Percentiles rank a stretch among this genome's conserved stretches.
Conservation (phyloP, 2,329 filamentous ascomycete genomes). For the Penicillium sp. region DNA sequence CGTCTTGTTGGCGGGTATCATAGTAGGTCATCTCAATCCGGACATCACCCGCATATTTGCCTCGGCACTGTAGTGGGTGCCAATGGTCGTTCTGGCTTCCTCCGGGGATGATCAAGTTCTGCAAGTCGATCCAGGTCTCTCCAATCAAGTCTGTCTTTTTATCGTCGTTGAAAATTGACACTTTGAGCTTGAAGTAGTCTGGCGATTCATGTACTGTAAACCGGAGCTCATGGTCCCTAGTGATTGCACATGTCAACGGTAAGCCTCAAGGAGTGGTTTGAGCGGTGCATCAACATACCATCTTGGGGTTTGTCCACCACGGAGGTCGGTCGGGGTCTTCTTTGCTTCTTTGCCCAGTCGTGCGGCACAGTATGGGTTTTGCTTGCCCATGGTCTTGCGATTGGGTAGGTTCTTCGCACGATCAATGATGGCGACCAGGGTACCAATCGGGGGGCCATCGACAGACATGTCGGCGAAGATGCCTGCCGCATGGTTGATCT, state of each 20-base stretch:
- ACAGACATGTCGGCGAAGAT: slow-evolving; percentile 94
- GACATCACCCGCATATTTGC: slow-evolving; percentile 95
- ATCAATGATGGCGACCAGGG: slow-evolving; percentile 87
- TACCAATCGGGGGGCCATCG: slow-evolving; percentile 91
- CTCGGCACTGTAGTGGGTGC: slow-evolving; percentile 83
- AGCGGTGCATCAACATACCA: slow-evolving; percentile 61
- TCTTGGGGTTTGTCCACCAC: slow-evolving; percentile 91
- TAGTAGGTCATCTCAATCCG: slow-evolving; percentile 96
- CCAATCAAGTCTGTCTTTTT: slow-evolving; percentile 97
- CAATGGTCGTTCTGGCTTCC: slow-evolving; percentile 94
- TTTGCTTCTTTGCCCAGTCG: slow-evolving; percentile 94
- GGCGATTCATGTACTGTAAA: slow-evolving; percentile 95
- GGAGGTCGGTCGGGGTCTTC: slow-evolving; percentile 91
- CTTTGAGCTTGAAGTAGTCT: slow-evolving; percentile 93
- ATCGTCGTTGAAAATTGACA: slow-evolving; percentile 97
- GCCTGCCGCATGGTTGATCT: slow-evolving; percentile 77
- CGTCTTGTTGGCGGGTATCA: slow-evolving; percentile 84
- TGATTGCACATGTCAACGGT: slow-evolving; percentile 14
- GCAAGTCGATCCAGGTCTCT: slow-evolving; percentile 85
- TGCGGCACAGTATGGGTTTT: slow-evolving; percentile 95
- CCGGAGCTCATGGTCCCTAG: slow-evolving; percentile 94
- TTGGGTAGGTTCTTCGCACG: slow-evolving; percentile 97
- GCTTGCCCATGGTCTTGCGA: slow-evolving; percentile 95
- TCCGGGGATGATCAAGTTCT: slow-evolving; percentile 76
- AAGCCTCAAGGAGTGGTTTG: background rate